phyloP scores from a whole-genome alignment of 495 filamentous ascomycete species.

The Tuber melanosporum region DNA sequence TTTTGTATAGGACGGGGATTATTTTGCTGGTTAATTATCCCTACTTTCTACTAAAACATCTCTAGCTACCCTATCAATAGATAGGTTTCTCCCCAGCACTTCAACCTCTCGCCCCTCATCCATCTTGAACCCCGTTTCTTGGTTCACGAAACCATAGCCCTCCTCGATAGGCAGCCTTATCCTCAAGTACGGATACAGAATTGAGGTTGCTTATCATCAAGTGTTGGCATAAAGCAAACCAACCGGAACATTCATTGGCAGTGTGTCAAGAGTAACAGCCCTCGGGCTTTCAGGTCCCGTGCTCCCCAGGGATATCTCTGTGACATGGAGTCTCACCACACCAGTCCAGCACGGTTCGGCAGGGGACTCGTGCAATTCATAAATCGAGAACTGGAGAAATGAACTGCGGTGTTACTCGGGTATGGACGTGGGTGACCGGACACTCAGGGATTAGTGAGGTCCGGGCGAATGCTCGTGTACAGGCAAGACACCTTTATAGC shows the following conservation, averaged over 20 bases:
- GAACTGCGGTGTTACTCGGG: not conserved
- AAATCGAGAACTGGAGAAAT: not conserved
- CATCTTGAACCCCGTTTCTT: not conserved
- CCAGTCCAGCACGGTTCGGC: not conserved
- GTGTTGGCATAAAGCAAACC: not conserved
- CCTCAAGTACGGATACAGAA: not conserved
- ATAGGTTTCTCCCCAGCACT: not conserved
- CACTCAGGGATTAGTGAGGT: no score
- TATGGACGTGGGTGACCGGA: no score
- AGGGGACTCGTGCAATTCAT: no score
- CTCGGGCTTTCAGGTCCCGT: not conserved
- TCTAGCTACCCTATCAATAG: not conserved
- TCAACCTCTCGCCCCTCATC: not conserved
- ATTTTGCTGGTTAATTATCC: no score
- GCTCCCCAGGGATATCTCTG: not conserved
- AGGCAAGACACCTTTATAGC: no score
- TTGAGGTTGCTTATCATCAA: not conserved
- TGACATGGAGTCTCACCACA: not conserved
- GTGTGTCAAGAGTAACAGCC: not conserved
- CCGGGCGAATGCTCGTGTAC: no score
- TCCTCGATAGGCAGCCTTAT: not conserved
- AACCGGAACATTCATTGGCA: not conserved
- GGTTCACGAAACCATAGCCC: not conserved
- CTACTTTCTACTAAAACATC: no score
- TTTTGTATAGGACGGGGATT: no score